Base-by-base conservation (phyloP, 345 rosid genomes). In the Eucalyptus globulus region DNA sequence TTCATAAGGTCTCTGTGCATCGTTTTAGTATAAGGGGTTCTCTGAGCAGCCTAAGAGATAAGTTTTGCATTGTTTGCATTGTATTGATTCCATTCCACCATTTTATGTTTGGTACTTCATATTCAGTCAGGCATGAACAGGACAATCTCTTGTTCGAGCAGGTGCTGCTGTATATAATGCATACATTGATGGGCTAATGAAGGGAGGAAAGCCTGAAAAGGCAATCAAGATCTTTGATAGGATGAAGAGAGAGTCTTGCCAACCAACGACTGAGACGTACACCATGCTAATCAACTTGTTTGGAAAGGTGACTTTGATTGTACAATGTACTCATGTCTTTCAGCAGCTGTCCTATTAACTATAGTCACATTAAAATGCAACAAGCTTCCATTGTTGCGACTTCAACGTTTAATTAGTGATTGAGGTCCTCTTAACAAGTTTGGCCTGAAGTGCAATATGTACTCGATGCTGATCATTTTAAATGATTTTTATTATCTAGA, bases 261-360 rank as follows among this genome's bases (percentile, higher is more conserved):
- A 93, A 86, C 95, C 95, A 86, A 91, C 95, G 47, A 93, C 97
- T 16, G 97, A 96, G 87, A 96, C 99, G n/a, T 97, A 96, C 89
- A 97, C 97, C 83, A 76, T 96, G 93, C 92, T 97, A 95, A 96
- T 97, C 90, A 97, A 96, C 92, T 92, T 96, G 92, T 94, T 96
- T 43, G 99, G 99, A 88, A 97, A 96, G 99, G 99, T 96, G 53
- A 89, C 85, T 50, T 26, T 51, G 80, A 58, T 49, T 43, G 49
- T 10, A 13, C 86, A 67, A 86, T 49, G 81, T 40, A 10, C 14
- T 11, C 87, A 86, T 86, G 45, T 24, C 60, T 29, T 86, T 34
- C 80, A 53, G 87, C 31, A 29, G 58, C 47, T 43, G 37, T 87
- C 65, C 88, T 58, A 17, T 37, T 60, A 76, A 76, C 83, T 76